Evolutionary conservation across 345 rosid species (phyloP).

Genomic region (Populus euphratica): DNA sequence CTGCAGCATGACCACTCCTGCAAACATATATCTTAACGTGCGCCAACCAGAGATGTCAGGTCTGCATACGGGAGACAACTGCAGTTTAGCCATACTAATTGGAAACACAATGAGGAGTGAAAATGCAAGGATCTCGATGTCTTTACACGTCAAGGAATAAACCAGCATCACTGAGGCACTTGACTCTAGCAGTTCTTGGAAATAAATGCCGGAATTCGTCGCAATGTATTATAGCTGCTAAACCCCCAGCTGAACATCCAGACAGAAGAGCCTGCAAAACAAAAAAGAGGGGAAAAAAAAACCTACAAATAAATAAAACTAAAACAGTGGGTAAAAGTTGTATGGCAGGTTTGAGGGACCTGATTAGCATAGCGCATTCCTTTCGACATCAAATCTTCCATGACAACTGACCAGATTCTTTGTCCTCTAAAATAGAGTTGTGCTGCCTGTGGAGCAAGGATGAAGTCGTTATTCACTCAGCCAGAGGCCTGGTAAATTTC

Average conservation of each 20-base stretch:
- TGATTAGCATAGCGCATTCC: slow-evolving; percentile 81
- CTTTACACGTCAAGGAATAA: slow-evolving; percentile 79
- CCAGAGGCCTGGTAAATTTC: neutral
- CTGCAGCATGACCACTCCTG: slow-evolving; percentile 75
- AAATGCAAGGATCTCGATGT: too few relatives aligned
- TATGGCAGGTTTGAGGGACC: slow-evolving; percentile 36
- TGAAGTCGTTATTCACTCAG: neutral
- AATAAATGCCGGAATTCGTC: slow-evolving; percentile 78
- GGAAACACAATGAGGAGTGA: too few relatives aligned
- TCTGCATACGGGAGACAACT: slow-evolving; percentile 24
- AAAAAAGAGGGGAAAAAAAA: neutral
- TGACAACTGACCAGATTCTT: slow-evolving; percentile 84
- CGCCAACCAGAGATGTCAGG: slow-evolving; percentile 80
- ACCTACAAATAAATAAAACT: neutral
- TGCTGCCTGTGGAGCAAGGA: slow-evolving; percentile 47
- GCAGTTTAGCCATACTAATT: too few relatives aligned
- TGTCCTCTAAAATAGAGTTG: slow-evolving; percentile 86
- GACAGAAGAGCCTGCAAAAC: slow-evolving; percentile 76
- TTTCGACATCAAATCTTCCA: slow-evolving; percentile 66
- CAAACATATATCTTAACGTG: slow-evolving; percentile 67
- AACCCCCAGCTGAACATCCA: slow-evolving; percentile 94
- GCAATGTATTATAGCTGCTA: slow-evolving; percentile 81
- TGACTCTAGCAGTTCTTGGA: slow-evolving; percentile 59
- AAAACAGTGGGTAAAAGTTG: neutral
- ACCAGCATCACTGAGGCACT: slow-evolving; percentile 97